These are phyloP conservation scores for Pholiota molesta DNA, from an alignment of 768 basidiomycete genomes.

Conservation along the genomic window DNA sequence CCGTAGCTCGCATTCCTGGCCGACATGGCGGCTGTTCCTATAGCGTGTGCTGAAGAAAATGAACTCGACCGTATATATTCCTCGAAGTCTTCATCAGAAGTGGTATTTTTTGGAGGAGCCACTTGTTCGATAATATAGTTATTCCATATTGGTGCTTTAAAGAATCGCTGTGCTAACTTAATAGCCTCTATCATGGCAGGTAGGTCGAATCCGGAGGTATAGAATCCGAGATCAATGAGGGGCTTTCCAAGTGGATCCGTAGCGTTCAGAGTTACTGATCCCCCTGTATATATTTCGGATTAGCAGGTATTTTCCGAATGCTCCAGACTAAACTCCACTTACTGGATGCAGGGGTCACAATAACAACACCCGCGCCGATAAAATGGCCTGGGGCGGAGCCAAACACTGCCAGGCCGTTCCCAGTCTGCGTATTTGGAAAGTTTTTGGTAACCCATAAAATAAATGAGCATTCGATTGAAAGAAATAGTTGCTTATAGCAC, in stretches of 20 bases:
- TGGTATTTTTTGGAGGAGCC: constrained; percentile 7
- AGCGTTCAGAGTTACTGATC: constrained; percentile 1
- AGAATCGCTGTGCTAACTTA: constrained; percentile 14
- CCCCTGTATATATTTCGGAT: neutral
- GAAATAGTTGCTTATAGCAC: neutral
- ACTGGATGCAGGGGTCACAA: constrained; percentile 10
- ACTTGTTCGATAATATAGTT: constrained; percentile 20
- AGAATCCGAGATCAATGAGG: constrained; percentile 14
- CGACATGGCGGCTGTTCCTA: constrained; percentile 32
- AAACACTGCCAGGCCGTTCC: neutral
- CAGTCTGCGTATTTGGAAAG: neutral
- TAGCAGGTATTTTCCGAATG: too few species aligned
- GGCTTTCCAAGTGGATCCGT: constrained; percentile 7
- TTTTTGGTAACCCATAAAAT: neutral
- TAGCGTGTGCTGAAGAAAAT: constrained; percentile 29
- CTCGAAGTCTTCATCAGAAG: constrained; percentile 25
- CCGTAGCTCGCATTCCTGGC: constrained; percentile 24
- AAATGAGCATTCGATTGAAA: neutral
- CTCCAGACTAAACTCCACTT: neutral
- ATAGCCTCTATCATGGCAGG: constrained; percentile 21
- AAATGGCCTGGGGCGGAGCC: neutral
- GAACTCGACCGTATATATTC: constrained; percentile 21
- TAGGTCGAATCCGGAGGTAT: constrained; percentile 9
- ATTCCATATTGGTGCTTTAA: constrained; percentile 19
- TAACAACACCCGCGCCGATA: neutral